Evolutionary conservation across 768 basidiomycete genomes (phyloP).

Genomic region (Rhizopogon rudus): DNA sequence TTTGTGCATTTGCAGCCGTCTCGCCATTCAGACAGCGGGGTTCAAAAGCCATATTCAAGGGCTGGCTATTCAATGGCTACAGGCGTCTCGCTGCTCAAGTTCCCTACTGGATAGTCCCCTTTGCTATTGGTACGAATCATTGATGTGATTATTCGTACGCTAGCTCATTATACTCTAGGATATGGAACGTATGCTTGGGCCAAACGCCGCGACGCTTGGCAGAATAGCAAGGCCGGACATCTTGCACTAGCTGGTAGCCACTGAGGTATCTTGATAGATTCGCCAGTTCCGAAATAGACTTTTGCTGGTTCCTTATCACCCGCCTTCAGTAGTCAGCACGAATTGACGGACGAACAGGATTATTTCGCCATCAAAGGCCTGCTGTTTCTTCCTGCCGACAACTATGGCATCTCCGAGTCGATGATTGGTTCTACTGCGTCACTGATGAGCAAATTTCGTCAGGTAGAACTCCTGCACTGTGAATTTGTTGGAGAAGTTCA

Average conservation of each 20-base stretch:
- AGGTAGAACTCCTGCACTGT: no score
- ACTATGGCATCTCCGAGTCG: no score
- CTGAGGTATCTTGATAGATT: slow-evolving; percentile 1
- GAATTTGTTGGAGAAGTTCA: no score
- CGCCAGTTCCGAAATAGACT: neutral
- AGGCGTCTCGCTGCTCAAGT: slow-evolving; percentile 67
- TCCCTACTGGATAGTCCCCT: slow-evolving; percentile 75
- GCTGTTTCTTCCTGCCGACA: no score
- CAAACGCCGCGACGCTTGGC: slow-evolving; percentile 57
- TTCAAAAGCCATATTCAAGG: slow-evolving; percentile 62
- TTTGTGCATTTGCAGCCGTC: slow-evolving; percentile 43
- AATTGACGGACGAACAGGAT: no score
- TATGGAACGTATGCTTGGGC: slow-evolving; percentile 81
- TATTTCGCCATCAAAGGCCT: no score
- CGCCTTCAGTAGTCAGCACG: neutral
- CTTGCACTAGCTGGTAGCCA: slow-evolving; percentile 36
- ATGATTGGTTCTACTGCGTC: no score
- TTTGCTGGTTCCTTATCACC: neutral
- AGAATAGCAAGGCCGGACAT: slow-evolving; percentile 82
- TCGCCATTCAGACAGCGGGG: slow-evolving; percentile 82
- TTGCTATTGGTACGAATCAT: slow-evolving; percentile 64
- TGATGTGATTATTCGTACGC: neutral
- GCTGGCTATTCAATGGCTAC: slow-evolving; percentile 86
- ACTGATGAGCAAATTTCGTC: no score
- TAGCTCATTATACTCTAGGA: slow-evolving; percentile 38